These are phyloP conservation scores for Boletus insuetus DNA, from an alignment of 768 basidiomycete species.

Conservation along the genomic window DNA sequence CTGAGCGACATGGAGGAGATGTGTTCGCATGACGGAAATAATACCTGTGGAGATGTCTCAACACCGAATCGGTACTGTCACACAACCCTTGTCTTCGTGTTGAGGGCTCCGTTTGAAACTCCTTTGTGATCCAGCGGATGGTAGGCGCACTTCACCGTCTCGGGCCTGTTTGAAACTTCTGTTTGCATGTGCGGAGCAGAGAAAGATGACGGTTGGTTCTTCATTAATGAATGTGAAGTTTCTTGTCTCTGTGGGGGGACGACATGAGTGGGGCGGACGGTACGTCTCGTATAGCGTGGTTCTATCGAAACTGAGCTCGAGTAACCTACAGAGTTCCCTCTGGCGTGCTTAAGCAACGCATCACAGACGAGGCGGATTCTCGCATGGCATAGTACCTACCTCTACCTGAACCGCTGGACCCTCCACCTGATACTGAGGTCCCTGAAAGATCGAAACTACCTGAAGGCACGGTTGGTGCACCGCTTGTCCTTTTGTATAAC, in stretches of 20 bases:
- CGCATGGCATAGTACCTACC: slow-evolving; percentile 65
- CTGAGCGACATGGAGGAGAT: slow-evolving; percentile 71
- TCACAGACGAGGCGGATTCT: slow-evolving; percentile 70
- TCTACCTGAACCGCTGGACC: slow-evolving; percentile 39
- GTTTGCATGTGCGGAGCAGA: slow-evolving; percentile 72
- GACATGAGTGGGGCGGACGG: slow-evolving; percentile 73
- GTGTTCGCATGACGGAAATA: slow-evolving; percentile 75
- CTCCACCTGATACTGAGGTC: slow-evolving; percentile 39
- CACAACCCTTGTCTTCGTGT: slow-evolving; percentile 3
- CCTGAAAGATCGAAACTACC: slow-evolving; percentile 51
- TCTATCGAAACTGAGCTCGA: slow-evolving; percentile 33
- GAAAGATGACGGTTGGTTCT: slow-evolving; percentile 81
- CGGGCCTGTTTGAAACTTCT: slow-evolving; percentile 69
- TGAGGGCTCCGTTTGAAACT: slow-evolving; percentile 12
- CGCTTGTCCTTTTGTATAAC: slow-evolving; percentile 82
- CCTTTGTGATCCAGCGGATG: slow-evolving; percentile 51
- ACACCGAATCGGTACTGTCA: slow-evolving; percentile 58
- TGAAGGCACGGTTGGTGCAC: slow-evolving; percentile 68
- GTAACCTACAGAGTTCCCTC: slow-evolving; percentile 60
- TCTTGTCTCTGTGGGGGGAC: slow-evolving; percentile 66
- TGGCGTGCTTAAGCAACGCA: slow-evolving; percentile 60
- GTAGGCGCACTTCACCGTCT: slow-evolving; percentile 77
- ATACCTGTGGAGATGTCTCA: slow-evolving; percentile 79
- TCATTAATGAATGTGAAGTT: slow-evolving; percentile 77
- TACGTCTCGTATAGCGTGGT: slow-evolving; percentile 61